These are phyloP conservation scores for Triticum timopheevii DNA, from an alignment of 176 grass and related monocot genomes.

Conservation along the genomic window DNA sequence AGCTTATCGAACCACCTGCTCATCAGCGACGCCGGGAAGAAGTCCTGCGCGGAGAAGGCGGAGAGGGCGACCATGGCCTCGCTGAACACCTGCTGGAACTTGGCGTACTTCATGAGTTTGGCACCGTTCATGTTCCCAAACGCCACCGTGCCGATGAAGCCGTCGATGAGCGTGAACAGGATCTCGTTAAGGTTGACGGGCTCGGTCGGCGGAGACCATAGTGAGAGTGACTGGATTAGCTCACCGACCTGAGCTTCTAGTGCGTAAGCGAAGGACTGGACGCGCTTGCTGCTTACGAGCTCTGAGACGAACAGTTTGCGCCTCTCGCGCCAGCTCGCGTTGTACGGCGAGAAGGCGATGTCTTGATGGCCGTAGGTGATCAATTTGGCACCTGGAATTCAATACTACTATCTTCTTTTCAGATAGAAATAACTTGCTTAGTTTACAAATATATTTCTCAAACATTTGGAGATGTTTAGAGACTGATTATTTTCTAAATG, in stretches of 20 bases:
- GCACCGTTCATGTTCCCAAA: constrained; percentile 5
- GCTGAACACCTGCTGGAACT: constrained; percentile 21
- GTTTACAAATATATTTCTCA: neutral
- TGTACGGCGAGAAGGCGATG: constrained; percentile 24
- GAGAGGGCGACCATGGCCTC: constrained; percentile 17
- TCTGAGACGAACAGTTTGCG: constrained; percentile 23
- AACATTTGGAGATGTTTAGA: neutral
- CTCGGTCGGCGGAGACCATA: neutral
- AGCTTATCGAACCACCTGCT: constrained; percentile 10
- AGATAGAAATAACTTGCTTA: neutral
- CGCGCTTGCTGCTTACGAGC: constrained; percentile 3
- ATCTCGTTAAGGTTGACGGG: constrained; percentile 6
- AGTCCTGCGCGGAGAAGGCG: constrained; percentile 20
- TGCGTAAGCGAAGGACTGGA: neutral
- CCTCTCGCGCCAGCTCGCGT: constrained; percentile 4
- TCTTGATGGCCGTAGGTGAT: constrained; percentile 3
- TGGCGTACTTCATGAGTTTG: constrained; percentile 5
- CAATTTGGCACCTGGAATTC: neutral
- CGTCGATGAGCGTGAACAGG: constrained; percentile 10
- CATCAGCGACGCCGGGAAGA: neutral
- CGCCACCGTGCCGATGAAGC: constrained; percentile 24
- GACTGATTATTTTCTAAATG: neutral
- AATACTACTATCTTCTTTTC: neutral
- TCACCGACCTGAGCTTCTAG: neutral
- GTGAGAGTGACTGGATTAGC: constrained; percentile 16